Base-by-base conservation (phyloP, 2,329 filamentous ascomycete genomes). In the Thelonectria blattea region DNA sequence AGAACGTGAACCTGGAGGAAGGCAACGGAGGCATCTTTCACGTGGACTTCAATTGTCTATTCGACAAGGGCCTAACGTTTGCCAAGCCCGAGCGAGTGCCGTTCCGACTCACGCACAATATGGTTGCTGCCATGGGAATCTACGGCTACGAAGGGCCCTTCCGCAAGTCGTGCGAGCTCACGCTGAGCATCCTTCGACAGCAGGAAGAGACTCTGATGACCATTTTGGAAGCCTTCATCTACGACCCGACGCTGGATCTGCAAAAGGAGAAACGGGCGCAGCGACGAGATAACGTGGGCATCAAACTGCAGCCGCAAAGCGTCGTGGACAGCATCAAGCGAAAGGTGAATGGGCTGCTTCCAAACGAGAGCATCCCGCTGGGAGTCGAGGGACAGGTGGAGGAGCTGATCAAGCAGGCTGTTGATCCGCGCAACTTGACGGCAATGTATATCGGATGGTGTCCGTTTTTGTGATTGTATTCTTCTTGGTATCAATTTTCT, bases 31-130 rank as follows among this genome's bases (percentile, higher is more conserved):
- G 94, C 52, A 88, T 96, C 2, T 91, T 99, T 76, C 95, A 99
- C 76, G 96, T 99, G 47, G 95, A 99, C 78, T 99, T 99, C 83
- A 99, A 99, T 79, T 99, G 96, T 76, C 87, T 99, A 5, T 99
- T 99, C 75, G 96, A 99, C 80, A 99, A 99, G 73, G 95, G 95
- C 1, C 85, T 94, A 42, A 97, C 93, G 0, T 98, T 99, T 73
- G 90, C 93, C 64, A 96, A 96, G 75, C 94, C 95, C 0, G 95
- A 99, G 76, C 83, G 91, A 30, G 95, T 99, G 1, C 96, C 95
- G 2, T 99, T 99, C 82, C 91, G 96, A 15, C 83, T 99, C 43
- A 99, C 95, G 4, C 94, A 97, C 82, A 99, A 99, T 78, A 98
- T 99, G 94, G 87, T 96, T 37, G 92, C 96, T 65, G 96, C 95